Conservation (phyloP, 208 protist genomes). For the Acanthamoeba sp. region DNA sequence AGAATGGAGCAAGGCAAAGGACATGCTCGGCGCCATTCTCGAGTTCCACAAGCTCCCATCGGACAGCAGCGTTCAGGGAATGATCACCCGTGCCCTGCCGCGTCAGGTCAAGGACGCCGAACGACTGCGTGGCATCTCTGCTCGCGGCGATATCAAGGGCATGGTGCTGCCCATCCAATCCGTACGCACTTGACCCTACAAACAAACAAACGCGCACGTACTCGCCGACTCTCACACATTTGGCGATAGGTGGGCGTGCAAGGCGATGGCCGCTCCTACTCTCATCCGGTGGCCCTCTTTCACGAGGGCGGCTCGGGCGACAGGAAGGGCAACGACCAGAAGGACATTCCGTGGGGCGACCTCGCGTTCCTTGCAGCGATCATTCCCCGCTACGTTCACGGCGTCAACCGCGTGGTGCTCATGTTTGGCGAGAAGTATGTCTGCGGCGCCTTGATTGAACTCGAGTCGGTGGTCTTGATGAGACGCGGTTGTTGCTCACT, state of each 20-base stretch:
- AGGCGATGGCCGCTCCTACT: slow-evolving; percentile 98
- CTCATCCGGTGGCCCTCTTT: slow-evolving; percentile 93
- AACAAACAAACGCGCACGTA: neutral
- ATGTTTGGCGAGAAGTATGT: slow-evolving; percentile 90
- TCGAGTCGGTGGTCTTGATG: slow-evolving; percentile 64
- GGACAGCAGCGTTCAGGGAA: neutral
- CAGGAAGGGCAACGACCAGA: neutral
- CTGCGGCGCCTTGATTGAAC: neutral
- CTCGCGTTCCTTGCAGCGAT: slow-evolving; percentile 91
- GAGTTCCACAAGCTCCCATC: neutral
- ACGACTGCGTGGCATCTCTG: neutral
- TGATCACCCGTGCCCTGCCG: neutral
- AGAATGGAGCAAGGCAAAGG: neutral
- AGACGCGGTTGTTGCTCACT: no score
- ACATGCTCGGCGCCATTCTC: neutral
- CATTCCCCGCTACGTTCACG: slow-evolving; percentile 93
- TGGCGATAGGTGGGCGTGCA: slow-evolving; percentile 97
- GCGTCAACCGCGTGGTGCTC: slow-evolving; percentile 96
- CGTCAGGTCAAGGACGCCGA: neutral
- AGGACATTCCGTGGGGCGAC: slow-evolving; percentile 85
- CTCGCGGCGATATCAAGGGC: neutral
- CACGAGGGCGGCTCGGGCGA: slow-evolving; percentile 82
- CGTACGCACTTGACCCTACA: neutral
- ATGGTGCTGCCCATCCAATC: neutral
- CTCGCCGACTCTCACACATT: slow-evolving; percentile 90